Evolutionary conservation across 441 rosid species (phyloP), one percentile per base, ranked within the genome.

Genomic region (Erodium moschatum): DNA sequence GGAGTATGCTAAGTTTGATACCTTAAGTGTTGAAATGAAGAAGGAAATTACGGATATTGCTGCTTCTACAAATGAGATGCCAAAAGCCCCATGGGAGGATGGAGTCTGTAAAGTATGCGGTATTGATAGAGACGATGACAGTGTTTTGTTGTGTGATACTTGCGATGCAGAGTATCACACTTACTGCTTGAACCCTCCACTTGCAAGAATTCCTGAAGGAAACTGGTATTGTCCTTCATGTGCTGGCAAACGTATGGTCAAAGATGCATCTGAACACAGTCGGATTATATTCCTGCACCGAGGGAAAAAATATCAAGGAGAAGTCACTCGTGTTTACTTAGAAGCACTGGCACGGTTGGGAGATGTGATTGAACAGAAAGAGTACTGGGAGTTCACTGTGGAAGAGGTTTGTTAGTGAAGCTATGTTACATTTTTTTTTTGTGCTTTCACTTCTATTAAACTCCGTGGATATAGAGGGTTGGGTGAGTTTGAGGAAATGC

Each of bases 171-270:
- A 91, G 83, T 94, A 94, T 81, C 98, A 94, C 82, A 91, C 93
- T 62, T 94, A 94, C 79, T 94, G 98, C 83, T 87, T 94, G 87
- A 87, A 85, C 74, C 98, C 98, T 78, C 98, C 98, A 21, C 88
- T 94, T 73, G 89, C 89, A 56, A 86, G 92, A 78, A 94, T 91
- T 77, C 98, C 98, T 42, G 92, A 91, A 64, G 98, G 98, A 63
- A 94, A 94, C 82, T 94, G 97, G 98, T 91, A 94, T 81, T 91
- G 97, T 71, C 98, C 98, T 72, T 83, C 96, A 69, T 94, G 98
- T 84, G 85, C 78, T 82, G 78, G 72, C 71, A 79, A 87, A 73
- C 78, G 71, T 69, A 67, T 77, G 75, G 80, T 81, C 77, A 88
- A 80, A 72, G 90, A 81, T 74, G 76, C 82, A 62, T 75, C 81